phyloP scores from a whole-genome alignment of 2,329 filamentous ascomycete genomes.

The Tolypocladium guangdongense region DNA sequence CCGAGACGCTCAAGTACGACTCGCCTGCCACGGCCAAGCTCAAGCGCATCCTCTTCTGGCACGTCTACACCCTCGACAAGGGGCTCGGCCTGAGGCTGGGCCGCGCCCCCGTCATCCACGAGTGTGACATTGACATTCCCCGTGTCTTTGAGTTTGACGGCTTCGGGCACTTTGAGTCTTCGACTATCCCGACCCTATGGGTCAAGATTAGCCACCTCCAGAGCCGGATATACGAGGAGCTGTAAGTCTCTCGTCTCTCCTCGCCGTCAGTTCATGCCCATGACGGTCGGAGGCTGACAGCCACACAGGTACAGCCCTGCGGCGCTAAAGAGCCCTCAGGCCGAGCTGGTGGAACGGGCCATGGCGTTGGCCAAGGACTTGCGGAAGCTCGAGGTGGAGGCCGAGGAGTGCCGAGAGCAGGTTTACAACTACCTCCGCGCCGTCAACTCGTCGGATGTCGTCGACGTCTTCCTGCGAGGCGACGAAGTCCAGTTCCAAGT shows the following conservation, averaged over 20 bases:
- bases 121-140: slow-evolving; percentile 46
- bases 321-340: slow-evolving; percentile 28
- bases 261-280: too few relatives aligned
- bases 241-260: slow-evolving; percentile 15
- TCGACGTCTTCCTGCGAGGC: slow-evolving; percentile 32
- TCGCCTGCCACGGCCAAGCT: slow-evolving; percentile 19
- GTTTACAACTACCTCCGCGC: slow-evolving; percentile 25
- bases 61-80: slow-evolving; percentile 46
- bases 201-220: slow-evolving; percentile 44
- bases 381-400: slow-evolving; percentile 23
- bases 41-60: slow-evolving; percentile 36
- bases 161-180: slow-evolving; percentile 15
- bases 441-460: slow-evolving; percentile 26
- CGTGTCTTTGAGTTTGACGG: slow-evolving; percentile 32
- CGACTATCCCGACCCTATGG: slow-evolving; percentile 39
- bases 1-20: slow-evolving; percentile 21
- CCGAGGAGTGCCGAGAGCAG: slow-evolving; percentile 22
- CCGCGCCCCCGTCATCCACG: slow-evolving; percentile 44
- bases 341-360: slow-evolving; percentile 28
- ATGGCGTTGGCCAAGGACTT: slow-evolving; percentile 26
- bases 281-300: neutral
- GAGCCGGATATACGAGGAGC: slow-evolving; percentile 45
- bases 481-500: slow-evolving; percentile 37
- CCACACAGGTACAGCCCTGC: slow-evolving; percentile 36
- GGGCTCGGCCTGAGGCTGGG: slow-evolving; percentile 48